phyloP scores from a whole-genome alignment of 345 rosid genomes.

The Euphorbia peplus region DNA sequence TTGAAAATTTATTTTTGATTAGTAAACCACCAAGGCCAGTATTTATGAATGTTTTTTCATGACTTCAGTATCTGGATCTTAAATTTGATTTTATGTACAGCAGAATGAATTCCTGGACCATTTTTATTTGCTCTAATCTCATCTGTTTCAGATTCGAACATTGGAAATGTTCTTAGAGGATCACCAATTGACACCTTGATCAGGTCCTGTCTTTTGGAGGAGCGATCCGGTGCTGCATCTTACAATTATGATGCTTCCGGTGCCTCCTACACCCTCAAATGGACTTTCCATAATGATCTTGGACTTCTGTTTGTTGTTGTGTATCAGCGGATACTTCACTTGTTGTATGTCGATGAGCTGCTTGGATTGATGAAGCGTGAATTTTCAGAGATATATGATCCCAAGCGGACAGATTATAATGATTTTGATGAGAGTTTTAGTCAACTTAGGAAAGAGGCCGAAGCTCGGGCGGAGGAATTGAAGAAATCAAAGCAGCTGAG shows the following conservation, averaged over 20 bases:
- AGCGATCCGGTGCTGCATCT: constrained; percentile 79
- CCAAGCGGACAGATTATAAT: constrained; percentile 49
- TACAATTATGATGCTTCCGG: constrained; percentile 77
- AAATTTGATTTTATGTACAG: not conserved
- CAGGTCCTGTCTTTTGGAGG: constrained; percentile 92
- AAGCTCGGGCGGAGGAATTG: constrained; percentile 83
- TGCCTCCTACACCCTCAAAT: constrained; percentile 84
- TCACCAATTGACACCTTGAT: constrained; percentile 91
- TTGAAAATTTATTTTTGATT: not conserved
- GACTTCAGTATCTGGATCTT: not conserved
- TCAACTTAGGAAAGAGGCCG: constrained; percentile 91
- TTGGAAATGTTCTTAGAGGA: constrained; percentile 86
- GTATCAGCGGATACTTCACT: constrained; percentile 87
- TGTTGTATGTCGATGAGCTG: constrained; percentile 88
- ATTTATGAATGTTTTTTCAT: not conserved
- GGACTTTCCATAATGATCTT: constrained; percentile 95
- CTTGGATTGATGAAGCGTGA: constrained; percentile 69
- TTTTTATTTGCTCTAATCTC: constrained; percentile 9
- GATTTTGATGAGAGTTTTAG: constrained; percentile 83
- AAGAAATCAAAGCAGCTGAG: constrained; percentile 60
- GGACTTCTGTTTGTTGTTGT: constrained; percentile 96
- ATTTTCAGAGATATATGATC: constrained; percentile 77
- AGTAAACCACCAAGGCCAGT: not conserved
- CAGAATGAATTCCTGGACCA: not conserved
- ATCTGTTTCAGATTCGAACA: constrained; percentile 73